Evolutionary conservation across 192 early-diverging fungal genomes (phyloP).

Genomic region (Coemansia nantahalensis): DNA sequence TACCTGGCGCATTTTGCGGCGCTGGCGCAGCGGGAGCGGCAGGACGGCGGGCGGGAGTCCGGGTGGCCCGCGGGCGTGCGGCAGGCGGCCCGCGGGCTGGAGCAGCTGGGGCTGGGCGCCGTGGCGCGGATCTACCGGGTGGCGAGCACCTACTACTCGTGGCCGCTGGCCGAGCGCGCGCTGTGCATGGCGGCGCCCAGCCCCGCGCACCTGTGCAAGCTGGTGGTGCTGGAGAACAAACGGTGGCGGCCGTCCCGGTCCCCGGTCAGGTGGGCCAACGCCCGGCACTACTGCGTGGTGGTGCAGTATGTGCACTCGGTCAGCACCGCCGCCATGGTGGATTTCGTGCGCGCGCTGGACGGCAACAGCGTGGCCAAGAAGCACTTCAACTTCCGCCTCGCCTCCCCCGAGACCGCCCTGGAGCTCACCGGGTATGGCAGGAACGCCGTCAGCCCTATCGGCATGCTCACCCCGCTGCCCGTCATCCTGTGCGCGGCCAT

Average conservation of each 20-base stretch:
- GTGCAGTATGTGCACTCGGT: slow-evolving; percentile 63
- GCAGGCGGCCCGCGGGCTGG: slow-evolving; percentile 13
- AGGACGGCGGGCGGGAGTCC: background rate
- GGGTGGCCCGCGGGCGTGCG: slow-evolving; percentile 10
- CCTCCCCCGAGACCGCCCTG: slow-evolving; percentile 57
- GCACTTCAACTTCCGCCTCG: slow-evolving; percentile 76
- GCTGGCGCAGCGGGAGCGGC: background rate
- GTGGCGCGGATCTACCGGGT: slow-evolving; percentile 67
- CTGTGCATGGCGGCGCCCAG: slow-evolving; percentile 67
- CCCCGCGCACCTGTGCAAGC: slow-evolving; percentile 82
- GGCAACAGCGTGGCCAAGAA: slow-evolving; percentile 60
- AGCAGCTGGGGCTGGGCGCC: slow-evolving; percentile 5
- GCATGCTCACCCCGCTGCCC: slow-evolving; percentile 56
- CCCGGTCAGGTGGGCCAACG: background rate
- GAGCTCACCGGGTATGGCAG: slow-evolving; percentile 73
- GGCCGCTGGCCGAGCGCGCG: slow-evolving; percentile 71
- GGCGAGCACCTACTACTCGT: slow-evolving; percentile 72
- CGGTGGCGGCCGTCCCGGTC: slow-evolving; percentile 48
- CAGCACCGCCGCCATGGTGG: slow-evolving; percentile 62
- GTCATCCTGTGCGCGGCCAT: slow-evolving; percentile 68
- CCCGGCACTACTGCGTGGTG: slow-evolving; percentile 63
- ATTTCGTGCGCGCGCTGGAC: slow-evolving; percentile 59
- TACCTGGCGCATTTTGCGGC: slow-evolving; percentile 18
- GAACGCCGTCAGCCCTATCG: slow-evolving; percentile 71
- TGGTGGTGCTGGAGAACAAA: slow-evolving; percentile 88